A percentile compares a stretch with the other conserved stretches of the same genome.
These are phyloP conservation scores for Psilocybe subaeruginosa DNA, from an alignment of 768 basidiomycete genomes.

Conservation along the genomic window DNA sequence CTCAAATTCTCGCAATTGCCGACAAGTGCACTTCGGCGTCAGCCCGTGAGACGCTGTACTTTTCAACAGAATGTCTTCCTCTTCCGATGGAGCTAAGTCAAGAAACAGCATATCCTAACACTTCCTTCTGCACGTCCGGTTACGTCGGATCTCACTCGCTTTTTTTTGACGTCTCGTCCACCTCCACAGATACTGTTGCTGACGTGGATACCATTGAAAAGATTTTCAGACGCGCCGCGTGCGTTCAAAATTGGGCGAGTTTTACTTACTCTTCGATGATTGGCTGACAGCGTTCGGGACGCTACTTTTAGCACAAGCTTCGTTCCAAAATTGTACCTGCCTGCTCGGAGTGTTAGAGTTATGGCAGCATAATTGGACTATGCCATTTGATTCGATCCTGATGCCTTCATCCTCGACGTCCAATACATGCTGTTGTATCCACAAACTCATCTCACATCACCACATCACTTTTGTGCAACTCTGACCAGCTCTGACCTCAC, in stretches of 20 bases:
- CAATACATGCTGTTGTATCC: background rate
- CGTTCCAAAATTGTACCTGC: constrained; percentile 6
- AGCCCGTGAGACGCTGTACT: background rate
- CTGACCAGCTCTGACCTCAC: background rate
- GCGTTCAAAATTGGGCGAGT: constrained; percentile 1
- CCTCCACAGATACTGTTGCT: constrained; percentile 5
- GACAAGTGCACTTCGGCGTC: too few relatives aligned
- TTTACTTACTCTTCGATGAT: constrained; percentile 1
- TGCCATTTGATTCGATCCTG: background rate
- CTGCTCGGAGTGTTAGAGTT: background rate
- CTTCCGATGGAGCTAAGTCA: background rate
- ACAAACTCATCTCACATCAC: background rate
- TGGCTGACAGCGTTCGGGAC: constrained; percentile 1
- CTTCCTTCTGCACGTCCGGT: constrained; percentile 12
- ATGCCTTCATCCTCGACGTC: background rate
- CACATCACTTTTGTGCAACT: background rate
- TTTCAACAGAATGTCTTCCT: background rate
- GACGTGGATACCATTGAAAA: constrained; percentile 12
- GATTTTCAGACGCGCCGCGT: constrained; percentile 9
- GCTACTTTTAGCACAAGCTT: constrained; percentile 8
- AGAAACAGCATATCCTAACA: background rate
- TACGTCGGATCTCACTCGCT: constrained; percentile 17
- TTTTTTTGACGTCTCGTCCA: constrained; percentile 6
- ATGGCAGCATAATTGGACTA: background rate
- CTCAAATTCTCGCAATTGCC: too few relatives aligned